Conservation (phyloP, 2,329 filamentous ascomycete genomes). For the Ceratocystis lukuohia region DNA sequence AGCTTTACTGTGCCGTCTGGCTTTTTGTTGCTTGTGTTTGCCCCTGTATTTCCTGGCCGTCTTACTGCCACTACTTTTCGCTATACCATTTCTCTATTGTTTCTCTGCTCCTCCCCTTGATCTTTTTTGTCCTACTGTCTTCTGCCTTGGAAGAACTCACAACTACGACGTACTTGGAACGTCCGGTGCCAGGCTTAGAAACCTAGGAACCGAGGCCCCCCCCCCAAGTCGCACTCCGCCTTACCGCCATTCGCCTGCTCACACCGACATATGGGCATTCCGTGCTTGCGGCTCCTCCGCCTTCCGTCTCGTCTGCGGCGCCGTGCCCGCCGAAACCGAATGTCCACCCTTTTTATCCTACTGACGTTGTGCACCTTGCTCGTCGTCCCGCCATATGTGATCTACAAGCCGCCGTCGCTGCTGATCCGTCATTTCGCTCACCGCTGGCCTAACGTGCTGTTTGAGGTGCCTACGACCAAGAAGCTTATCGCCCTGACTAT, state of each 20-base stretch:
- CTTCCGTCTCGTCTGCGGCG: slow-evolving; percentile 44
- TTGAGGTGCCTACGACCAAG: slow-evolving; percentile 45
- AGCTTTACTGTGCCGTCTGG: not conserved
- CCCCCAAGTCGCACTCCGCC: not conserved
- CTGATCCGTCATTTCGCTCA: slow-evolving; percentile 57
- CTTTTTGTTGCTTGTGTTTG: not conserved
- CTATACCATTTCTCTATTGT: not conserved
- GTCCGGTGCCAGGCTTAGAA: not conserved
- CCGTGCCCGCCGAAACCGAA: slow-evolving; percentile 44
- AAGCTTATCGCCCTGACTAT: slow-evolving; percentile 72
- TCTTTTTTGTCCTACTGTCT: not conserved
- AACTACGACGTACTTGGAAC: not conserved
- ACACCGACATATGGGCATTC: slow-evolving; percentile 21
- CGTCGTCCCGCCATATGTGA: slow-evolving; percentile 43
- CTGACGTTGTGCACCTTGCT: slow-evolving; percentile 28
- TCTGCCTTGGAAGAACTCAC: not conserved
- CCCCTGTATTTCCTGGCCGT: not conserved
- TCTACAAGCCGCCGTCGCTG: slow-evolving; percentile 68
- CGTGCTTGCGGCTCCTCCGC: slow-evolving; percentile 37
- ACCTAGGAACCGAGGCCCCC: not conserved
- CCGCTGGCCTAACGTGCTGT: slow-evolving; percentile 68
- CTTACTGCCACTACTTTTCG: not conserved
- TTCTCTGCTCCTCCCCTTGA: not conserved
- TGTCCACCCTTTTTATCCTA: slow-evolving; percentile 39
- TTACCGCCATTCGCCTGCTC: not conserved